Evolutionary conservation across 2,329 filamentous ascomycete genomes (phyloP), one percentile per base, ranked within the genome.

Genomic region (Sphaerulina populicola): DNA sequence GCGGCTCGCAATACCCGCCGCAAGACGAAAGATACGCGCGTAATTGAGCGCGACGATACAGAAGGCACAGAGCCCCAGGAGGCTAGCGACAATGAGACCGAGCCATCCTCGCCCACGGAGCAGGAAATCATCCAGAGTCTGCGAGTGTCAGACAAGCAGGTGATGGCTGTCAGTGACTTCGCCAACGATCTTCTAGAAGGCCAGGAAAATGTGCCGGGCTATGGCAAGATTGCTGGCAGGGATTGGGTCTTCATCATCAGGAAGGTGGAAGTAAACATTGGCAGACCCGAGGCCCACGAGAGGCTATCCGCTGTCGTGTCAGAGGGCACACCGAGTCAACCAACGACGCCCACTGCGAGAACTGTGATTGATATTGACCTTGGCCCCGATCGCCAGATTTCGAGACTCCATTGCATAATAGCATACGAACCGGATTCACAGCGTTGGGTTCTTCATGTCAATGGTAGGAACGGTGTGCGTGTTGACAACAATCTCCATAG

Each of bases 381-480:
- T 30, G 74, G 74, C 6, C 74, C 74, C 1, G 72, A 76, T 57
- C 70, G 74, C 35, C 72, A 75, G 52, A 67, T 77, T 18, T 77
- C 74, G 1, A 68, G 74, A 40, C 61, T 74, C 18, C 74, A 77
- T 55, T 74, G 74, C 27, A 68, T 72, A 54, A 76, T 77, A 55
- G 64, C 67, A 40, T 77, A 74, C 57, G 71, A 76, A 37, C 57
- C 65, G 6, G 62, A 69, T 2, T 61, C 64, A 38, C 72, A 73
- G 45, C 80, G 78, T 54, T 98, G 93, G 93, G 84, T 85, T 62
- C 79, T 98, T 46, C 74, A 81, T 39, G 88, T 95, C 57, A 90
- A 91, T 65, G 93, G 93, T 15, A 85, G 93, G 60, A 98, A 98
- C 67, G 89, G 90, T 27, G 79, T 94, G 42, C 88, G 87, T 63